phyloP scores from a whole-genome alignment of 2,329 filamentous ascomycete species.

The Fusarium poae region DNA sequence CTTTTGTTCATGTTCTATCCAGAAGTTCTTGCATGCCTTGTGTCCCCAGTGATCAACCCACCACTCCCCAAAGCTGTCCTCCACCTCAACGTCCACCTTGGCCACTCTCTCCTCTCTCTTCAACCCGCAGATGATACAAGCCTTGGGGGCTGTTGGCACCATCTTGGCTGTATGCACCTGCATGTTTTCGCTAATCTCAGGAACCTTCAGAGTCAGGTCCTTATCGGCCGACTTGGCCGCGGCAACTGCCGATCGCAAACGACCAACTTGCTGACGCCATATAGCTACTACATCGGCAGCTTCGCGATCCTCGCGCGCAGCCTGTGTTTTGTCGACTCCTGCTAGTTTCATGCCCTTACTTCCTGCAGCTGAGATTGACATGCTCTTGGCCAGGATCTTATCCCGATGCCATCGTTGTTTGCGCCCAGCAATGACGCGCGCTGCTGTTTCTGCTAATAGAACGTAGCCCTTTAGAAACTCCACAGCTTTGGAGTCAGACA shows the following conservation, averaged over 20 bases:
- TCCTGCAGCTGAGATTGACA: constrained; percentile 84
- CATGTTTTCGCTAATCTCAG: constrained; percentile 79
- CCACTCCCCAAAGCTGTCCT: constrained; percentile 97
- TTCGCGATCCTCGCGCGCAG: constrained; percentile 86
- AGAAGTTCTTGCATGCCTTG: constrained; percentile 84
- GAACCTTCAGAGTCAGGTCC: constrained; percentile 66
- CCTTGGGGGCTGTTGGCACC: constrained; percentile 78
- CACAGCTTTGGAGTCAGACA: constrained; percentile 72
- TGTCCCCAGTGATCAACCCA: constrained; percentile 93
- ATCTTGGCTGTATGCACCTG: constrained; percentile 76
- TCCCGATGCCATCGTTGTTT: constrained; percentile 93
- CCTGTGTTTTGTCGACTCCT: constrained; percentile 85
- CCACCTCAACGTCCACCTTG: constrained; percentile 80
- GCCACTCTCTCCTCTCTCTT: constrained; percentile 86
- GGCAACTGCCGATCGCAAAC: constrained; percentile 78
- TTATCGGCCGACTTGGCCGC: constrained; percentile 72
- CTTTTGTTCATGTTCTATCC: constrained; percentile 79
- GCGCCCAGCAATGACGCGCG: constrained; percentile 85
- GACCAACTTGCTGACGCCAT: constrained; percentile 82
- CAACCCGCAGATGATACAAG: constrained; percentile 88
- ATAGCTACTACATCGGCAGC: constrained; percentile 79
- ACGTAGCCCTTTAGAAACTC: constrained; percentile 75
- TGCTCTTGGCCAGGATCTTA: constrained; percentile 83
- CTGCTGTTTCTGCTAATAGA: constrained; percentile 74
- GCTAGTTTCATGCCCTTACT: constrained; percentile 92